Evolutionary conservation across 2,329 filamentous ascomycete species (phyloP), one percentile per base, ranked within the genome.

Genomic region (Stachybotrys echinatus): DNA sequence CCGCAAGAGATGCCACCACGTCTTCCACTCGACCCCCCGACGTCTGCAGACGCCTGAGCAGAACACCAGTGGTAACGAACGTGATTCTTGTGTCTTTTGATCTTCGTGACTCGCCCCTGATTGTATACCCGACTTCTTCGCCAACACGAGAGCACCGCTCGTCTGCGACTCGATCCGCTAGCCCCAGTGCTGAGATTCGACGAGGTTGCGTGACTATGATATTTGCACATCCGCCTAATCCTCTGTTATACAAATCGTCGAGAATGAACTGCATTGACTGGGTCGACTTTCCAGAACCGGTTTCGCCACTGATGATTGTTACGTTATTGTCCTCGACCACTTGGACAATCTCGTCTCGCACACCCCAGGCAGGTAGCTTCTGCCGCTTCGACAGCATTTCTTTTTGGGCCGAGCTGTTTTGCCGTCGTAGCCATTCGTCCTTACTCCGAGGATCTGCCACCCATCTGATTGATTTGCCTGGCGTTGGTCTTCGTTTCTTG

Each of bases 141-240:
- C 94, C 92, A 12, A 96, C 85, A 31, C 72, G 74, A 8, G 81
- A 83, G 65, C 90, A 95, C 53, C 94, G 82, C 68, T 99, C 94
- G 57, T 96, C 92, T 43, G 90, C 90, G 2, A 99, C 94, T 59
- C 94, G 85, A 67, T 99, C 94, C 3, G 94, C 95, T 52, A 99
- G 79, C 46, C 94, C 92, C 10, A 99, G 79, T 2, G 94, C 94
- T 23, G 92, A 96, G 54, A 99, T 97, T 65, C 94, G 83, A 51
- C 94, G 84, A 20, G 94, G 94, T 61, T 99, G 94, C 0, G 94
- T 99, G 61, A 95, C 96, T 52, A 99, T 84, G 54, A 99, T 95
- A 61, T 95, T 96, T 27, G 86, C 88, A 12, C 82, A 82, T 12
- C 80, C 81, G 3, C 92, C 94, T 8, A 95, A 75, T 7, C 85